A percentile compares a stretch with the other conserved stretches of the same genome.
Evolutionary conservation across 257 asterid species (phyloP).

Genomic region (Solanum chiquidenum): DNA sequence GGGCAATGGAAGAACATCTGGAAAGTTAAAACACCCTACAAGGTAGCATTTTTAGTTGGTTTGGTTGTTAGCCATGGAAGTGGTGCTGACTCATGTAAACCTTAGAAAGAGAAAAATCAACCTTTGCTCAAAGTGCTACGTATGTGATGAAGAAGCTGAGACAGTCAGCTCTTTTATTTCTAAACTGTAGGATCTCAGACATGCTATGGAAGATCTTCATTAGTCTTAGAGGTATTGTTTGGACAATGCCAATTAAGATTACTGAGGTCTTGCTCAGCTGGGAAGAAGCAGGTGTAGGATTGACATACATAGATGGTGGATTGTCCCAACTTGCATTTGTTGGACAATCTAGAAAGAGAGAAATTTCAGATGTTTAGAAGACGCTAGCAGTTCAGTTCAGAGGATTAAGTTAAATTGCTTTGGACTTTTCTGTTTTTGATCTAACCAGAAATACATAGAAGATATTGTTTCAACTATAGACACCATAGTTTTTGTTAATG

Average conservation of each 20-base stretch:
- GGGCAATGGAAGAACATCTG: background rate
- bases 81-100: background rate
- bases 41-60: background rate
- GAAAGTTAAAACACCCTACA: background rate
- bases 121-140: background rate
- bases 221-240: background rate
- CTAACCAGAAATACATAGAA: background rate
- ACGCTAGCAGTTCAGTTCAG: background rate
- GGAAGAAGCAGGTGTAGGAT: background rate
- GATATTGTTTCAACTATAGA: background rate
- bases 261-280: background rate
- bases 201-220: background rate
- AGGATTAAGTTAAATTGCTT: background rate
- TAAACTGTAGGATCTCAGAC: background rate
- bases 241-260: background rate
- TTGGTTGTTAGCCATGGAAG: background rate
- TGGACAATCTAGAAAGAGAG: background rate
- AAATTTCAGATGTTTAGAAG: background rate
- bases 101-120: background rate
- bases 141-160: background rate
- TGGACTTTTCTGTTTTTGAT: background rate
- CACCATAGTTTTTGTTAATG: background rate
- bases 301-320: background rate
- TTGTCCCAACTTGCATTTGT: background rate
- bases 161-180: background rate